Evolutionary conservation across 345 rosid genomes (phyloP).

Genomic region (Arabidopsis suecica): DNA sequence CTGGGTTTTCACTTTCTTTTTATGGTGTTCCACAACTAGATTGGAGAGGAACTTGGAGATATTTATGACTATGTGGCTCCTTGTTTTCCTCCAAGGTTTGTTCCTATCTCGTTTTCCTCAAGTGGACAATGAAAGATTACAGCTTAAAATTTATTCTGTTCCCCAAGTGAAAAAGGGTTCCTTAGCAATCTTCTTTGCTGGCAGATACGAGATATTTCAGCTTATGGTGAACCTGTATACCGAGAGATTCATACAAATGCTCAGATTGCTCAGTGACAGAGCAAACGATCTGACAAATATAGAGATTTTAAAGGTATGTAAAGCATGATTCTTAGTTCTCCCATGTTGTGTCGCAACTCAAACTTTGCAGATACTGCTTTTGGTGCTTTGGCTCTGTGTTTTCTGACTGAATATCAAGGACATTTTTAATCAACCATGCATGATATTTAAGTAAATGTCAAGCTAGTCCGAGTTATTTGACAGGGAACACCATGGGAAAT

Average conservation of each 20-base stretch:
- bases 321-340: conserved; percentile 24
- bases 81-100: conserved; percentile 94
- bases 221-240: conserved; percentile 98
- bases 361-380: conserved; percentile 8
- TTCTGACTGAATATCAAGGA: conserved; percentile 13
- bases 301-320: conserved; percentile 91
- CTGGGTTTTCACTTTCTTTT: conserved; percentile 3
- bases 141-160: conserved; percentile 1
- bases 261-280: conserved; percentile 93
- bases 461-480: conserved; percentile 23
- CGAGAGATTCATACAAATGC: conserved; percentile 99
- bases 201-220: conserved; percentile 99
- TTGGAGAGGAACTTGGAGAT: conserved; percentile 99
- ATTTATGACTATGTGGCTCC: conserved; percentile 98
- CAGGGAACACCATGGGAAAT: neutral
- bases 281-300: conserved; percentile 89
- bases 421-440: conserved; percentile 27
- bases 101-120: neutral
- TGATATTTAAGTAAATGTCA: conserved; percentile 22
- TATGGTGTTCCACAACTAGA: conserved; percentile 56
- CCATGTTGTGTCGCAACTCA: conserved; percentile 22
- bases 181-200: conserved; percentile 42
- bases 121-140: conserved; percentile 9
- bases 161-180: conserved; percentile 2
- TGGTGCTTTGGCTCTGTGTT: conserved; percentile 17